phyloP scores from a whole-genome alignment of 169 alveolate species.

The Eimeria maxima region DNA sequence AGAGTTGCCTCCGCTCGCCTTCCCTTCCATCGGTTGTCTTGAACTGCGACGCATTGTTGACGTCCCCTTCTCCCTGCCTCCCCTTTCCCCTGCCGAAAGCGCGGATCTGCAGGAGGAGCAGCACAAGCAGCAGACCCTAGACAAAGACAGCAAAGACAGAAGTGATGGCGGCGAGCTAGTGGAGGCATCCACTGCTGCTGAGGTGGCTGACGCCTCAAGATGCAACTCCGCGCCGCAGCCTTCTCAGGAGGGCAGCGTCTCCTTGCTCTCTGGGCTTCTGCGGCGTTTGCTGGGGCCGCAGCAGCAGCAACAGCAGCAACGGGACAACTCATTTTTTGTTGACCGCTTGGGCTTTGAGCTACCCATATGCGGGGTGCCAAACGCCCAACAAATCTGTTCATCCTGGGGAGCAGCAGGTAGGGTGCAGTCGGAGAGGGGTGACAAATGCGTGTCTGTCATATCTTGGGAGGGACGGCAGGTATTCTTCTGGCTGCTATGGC shows the following conservation, averaged over 20 bases:
- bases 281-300: constrained; percentile 31
- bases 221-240: background rate
- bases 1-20: constrained; percentile 57
- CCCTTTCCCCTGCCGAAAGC: background rate
- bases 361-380: constrained; percentile 46
- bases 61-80: constrained; percentile 36
- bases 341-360: constrained; percentile 58
- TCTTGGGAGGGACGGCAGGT: constrained; percentile 56
- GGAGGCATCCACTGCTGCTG: constrained; percentile 31
- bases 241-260: constrained; percentile 9
- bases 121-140: background rate
- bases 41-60: constrained; percentile 13
- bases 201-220: too few species aligned
- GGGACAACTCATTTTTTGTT: background rate
- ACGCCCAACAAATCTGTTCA: constrained; percentile 10
- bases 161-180: background rate
- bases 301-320: constrained; percentile 57
- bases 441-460: constrained; percentile 13
- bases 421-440: constrained; percentile 24
- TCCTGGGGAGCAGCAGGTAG: constrained; percentile 33
- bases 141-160: background rate
- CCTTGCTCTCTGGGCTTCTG: constrained; percentile 15
- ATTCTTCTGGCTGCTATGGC: constrained; percentile 59
- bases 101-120: constrained; percentile 4
- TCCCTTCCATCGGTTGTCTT: constrained; percentile 49